Percentiles rank a stretch among this genome's conserved stretches.
These are phyloP conservation scores for Solanum neorickii DNA, from an alignment of 257 asterid genomes.

Conservation along the genomic window DNA sequence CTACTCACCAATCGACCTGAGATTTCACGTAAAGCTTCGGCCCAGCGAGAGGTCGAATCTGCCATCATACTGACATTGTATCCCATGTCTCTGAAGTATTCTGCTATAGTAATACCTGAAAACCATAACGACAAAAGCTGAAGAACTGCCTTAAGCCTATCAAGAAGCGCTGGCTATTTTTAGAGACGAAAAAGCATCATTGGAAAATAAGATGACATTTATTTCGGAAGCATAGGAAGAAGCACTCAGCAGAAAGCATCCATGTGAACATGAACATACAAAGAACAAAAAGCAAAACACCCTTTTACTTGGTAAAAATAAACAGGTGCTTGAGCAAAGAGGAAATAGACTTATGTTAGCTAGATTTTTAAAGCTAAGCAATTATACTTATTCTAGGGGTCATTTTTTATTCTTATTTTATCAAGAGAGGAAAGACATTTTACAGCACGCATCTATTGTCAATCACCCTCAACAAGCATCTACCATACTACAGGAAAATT, in stretches of 20 bases:
- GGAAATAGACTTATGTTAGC: not conserved
- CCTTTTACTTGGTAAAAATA: not conserved
- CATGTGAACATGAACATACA: not conserved
- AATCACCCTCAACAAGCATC: not conserved
- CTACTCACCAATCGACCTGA: conserved; percentile 94
- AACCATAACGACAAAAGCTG: conserved; percentile 6
- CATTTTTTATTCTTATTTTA: not conserved
- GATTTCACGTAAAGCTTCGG: conserved; percentile 99
- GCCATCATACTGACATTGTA: conserved; percentile 99
- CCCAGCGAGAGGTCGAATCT: conserved; percentile 99
- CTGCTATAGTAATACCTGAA: conserved; percentile 96
- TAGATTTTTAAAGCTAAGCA: not conserved
- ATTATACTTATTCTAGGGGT: not conserved
- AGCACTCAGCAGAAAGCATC: not conserved
- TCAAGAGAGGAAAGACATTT: not conserved
- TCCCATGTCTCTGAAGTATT: conserved; percentile 99
- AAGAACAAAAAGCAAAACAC: not conserved
- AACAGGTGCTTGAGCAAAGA: not conserved
- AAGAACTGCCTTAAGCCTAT: not conserved
- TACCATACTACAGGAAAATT: not conserved
- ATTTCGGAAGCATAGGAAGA: not conserved
- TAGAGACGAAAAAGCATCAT: not conserved
- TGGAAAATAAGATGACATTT: not conserved
- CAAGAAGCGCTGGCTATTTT: not conserved
- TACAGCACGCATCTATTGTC: not conserved